Evolutionary conservation across 2,329 filamentous ascomycete species (phyloP).

Genomic region (Didymella keratinophila): DNA sequence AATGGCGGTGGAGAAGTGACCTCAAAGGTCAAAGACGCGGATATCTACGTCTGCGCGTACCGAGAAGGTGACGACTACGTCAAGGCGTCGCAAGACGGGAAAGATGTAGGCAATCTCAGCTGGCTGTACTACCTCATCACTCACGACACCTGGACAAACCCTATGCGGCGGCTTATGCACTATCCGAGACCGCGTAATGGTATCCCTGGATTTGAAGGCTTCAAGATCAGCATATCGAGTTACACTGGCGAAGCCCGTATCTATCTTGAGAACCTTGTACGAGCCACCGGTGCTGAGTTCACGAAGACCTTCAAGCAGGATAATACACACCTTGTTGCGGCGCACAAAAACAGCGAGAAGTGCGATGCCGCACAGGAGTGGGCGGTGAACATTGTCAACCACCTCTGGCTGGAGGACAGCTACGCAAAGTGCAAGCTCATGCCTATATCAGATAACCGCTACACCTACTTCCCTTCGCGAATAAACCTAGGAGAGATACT

Average conservation of each 20-base stretch:
- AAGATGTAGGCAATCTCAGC: conserved; percentile 88
- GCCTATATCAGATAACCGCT: conserved; percentile 74
- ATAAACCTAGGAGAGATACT: conserved; percentile 95
- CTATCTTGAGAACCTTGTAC: conserved; percentile 91
- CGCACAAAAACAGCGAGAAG: conserved; percentile 89
- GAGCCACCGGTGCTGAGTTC: conserved; percentile 82
- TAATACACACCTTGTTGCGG: conserved; percentile 95
- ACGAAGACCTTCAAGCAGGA: conserved; percentile 95
- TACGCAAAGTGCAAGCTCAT: conserved; percentile 87
- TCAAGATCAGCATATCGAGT: conserved; percentile 90
- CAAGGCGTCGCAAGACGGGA: conserved; percentile 75
- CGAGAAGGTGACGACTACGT: conserved; percentile 82
- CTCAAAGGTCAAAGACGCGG: conserved; percentile 70
- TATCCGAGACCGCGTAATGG: conserved; percentile 83
- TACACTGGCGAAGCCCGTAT: conserved; percentile 93
- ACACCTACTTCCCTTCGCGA: conserved; percentile 83
- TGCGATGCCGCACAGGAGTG: conserved; percentile 91
- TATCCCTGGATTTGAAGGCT: conserved; percentile 78
- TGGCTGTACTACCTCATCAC: conserved; percentile 96
- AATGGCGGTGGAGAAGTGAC: conserved; percentile 76
- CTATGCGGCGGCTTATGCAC: conserved; percentile 81
- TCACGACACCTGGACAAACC: conserved; percentile 86
- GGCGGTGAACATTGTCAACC: conserved; percentile 89
- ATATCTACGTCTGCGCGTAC: conserved; percentile 88
- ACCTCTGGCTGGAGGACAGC: conserved; percentile 96